phyloP scores from a whole-genome alignment of 73 alveolate species.

The Urostyla sp. region DNA sequence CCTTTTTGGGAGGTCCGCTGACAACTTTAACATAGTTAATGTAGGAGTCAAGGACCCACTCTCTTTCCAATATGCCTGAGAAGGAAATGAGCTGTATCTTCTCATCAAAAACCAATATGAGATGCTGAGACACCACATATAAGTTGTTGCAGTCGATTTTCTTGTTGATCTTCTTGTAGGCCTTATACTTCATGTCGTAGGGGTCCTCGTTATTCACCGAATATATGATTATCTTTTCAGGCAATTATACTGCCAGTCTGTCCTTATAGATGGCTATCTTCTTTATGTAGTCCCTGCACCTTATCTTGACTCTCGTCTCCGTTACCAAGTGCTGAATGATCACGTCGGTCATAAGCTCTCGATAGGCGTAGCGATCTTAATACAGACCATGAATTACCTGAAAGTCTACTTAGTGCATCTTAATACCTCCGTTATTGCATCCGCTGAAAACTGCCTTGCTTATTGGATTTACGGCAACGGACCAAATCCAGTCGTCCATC shows the following conservation, averaged over 20 bases:
- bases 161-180: conserved; percentile 74
- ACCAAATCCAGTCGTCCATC: conserved; percentile 82
- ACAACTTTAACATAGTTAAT: conserved; percentile 91
- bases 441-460: conserved; percentile 60
- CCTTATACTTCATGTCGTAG: conserved; percentile 89
- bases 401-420: conserved; percentile 72
- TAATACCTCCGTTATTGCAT: conserved; percentile 65
- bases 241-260: conserved; percentile 92
- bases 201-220: conserved; percentile 82
- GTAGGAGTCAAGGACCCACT: conserved; percentile 95
- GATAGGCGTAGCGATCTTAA: conserved; percentile 89
- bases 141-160: conserved; percentile 83
- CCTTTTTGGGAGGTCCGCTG: conserved; percentile 98
- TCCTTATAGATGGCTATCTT: conserved; percentile 91
- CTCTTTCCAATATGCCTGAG: conserved; percentile 91
- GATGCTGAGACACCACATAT: conserved; percentile 81
- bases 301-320: conserved; percentile 87
- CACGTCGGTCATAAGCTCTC: conserved; percentile 94
- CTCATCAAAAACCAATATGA: conserved; percentile 78
- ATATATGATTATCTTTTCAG: conserved; percentile 86
- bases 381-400: conserved; percentile 84
- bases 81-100: conserved; percentile 79
- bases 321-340: conserved; percentile 91
- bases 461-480: conserved; percentile 65
- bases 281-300: conserved; percentile 89